Evolutionary conservation across 2,329 filamentous ascomycete genomes (phyloP), one percentile per base, ranked within the genome.

Genomic region (Aspergillus clavatus): DNA sequence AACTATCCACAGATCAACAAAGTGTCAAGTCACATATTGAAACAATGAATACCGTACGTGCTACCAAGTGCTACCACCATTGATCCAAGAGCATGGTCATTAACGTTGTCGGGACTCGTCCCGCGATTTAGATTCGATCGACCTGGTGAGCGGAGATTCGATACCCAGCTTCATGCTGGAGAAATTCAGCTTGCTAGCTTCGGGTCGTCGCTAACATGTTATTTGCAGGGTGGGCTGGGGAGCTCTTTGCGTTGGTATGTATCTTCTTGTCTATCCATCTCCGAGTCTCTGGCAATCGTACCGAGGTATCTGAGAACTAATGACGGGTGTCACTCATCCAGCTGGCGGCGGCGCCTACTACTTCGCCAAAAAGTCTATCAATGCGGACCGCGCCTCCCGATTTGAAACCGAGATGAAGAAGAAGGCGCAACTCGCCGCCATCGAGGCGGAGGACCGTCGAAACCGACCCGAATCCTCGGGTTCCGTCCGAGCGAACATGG

Each of bases 351-450:
- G 85, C 52, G 89, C 91, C 61, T 98, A 97, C 77, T 89, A 87
- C 75, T 95, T 96, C 67, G 93, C 93, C 53, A 98, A 98, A 78
- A 80, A 82, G 63, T 84, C 84, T 68, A 95, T 98, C 78, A 95
- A 96, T 66, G 87, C 87, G 57, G 89, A 96, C 70, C 87, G 91
- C 53, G 77, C 80, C 50, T 74, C 81, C 49, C 82, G 87, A 60
- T 80, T 86, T 54, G 79, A 86, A 58, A 82, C 86, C 50, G 78
- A 81, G 57, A 83, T 85, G 72, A 84, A 78, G 72, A 78, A 77
- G 58, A 69, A 72, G 51, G 58, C 65, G 7, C 59, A 67, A 26
- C 47, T 67, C 35, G 63, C 60, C 21, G 59, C 62, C 5, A 59
- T 66, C 51, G 66, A 70, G 57, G 51, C 58, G 12, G 59, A 65